Evolutionary conservation across 306 rosid genomes (phyloP).

Genomic region (Pyrus communis): DNA sequence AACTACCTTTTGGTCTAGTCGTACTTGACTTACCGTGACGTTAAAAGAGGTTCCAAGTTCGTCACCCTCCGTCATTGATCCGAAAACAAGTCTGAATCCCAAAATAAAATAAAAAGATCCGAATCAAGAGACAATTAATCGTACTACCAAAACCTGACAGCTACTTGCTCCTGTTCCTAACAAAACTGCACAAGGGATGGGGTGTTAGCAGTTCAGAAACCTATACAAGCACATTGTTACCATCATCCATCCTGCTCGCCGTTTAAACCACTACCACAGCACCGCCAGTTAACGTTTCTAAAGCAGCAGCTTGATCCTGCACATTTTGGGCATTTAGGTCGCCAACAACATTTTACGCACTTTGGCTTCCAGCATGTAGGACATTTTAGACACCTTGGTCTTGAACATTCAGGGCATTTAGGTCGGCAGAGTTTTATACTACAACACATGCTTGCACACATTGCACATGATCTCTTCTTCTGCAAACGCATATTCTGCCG

Average conservation of each 20-base stretch:
- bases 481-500: constrained; percentile 29
- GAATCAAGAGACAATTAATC: constrained; percentile 16
- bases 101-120: neutral
- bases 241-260: constrained; percentile 38
- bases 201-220: constrained; percentile 40
- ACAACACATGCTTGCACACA: constrained; percentile 25
- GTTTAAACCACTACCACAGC: constrained; percentile 30
- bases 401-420: constrained; percentile 31
- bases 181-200: constrained; percentile 39
- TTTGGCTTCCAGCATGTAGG: constrained; percentile 26
- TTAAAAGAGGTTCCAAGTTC: no score
- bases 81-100: constrained; percentile 3
- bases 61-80: no score
- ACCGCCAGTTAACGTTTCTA: constrained; percentile 42
- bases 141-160: constrained; percentile 20
- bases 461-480: constrained; percentile 20
- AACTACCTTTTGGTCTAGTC: no score
- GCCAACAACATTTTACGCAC: constrained; percentile 23
- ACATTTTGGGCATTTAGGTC: constrained; percentile 19
- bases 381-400: constrained; percentile 21
- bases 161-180: constrained; percentile 34
- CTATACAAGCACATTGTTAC: constrained; percentile 41
- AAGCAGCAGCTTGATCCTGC: constrained; percentile 36
- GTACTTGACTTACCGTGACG: no score
- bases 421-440: constrained; percentile 32